Conservation (phyloP, 2,329 filamentous ascomycete genomes). For the Fusarium mexicanum region DNA sequence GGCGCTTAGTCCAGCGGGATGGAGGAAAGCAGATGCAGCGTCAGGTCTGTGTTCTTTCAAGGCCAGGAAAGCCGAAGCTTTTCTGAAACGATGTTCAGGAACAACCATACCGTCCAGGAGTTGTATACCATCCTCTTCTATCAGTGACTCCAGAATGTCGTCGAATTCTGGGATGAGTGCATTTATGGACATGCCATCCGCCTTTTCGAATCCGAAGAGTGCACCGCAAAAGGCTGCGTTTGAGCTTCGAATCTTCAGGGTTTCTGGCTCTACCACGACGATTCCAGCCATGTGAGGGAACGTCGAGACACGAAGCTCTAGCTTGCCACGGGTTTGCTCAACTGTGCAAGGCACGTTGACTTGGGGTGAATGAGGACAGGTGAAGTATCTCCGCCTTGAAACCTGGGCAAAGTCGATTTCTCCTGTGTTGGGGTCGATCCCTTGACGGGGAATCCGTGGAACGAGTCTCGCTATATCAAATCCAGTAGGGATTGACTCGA, state of each 20-base stretch:
- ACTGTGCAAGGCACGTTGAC: conserved; percentile 88
- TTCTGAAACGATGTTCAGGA: conserved; percentile 93
- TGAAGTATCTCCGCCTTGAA: conserved; percentile 79
- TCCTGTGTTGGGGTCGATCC: conserved; percentile 74
- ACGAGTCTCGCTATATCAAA: conserved; percentile 82
- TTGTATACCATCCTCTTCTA: conserved; percentile 84
- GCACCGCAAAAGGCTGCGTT: conserved; percentile 95
- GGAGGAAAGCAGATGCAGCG: conserved; percentile 79
- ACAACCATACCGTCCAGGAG: conserved; percentile 95
- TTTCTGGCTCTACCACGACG: conserved; percentile 84
- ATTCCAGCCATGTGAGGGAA: conserved; percentile 98
- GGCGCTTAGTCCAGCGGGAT: conserved; percentile 84
- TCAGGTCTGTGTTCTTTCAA: conserved; percentile 85
- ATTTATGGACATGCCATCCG: conserved; percentile 81
- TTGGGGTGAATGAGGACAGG: conserved; percentile 79
- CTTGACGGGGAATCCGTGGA: conserved; percentile 81
- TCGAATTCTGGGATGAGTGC: conserved; percentile 89
- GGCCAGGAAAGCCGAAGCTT: conserved; percentile 84
- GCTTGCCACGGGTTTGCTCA: conserved; percentile 73
- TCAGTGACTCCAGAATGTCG: conserved; percentile 81
- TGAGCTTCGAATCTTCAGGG: conserved; percentile 85
- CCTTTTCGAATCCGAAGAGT: conserved; percentile 87
- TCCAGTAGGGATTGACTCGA: conserved; percentile 71
- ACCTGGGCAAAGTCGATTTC: conserved; percentile 83
- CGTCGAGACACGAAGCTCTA: conserved; percentile 85